Evolutionary conservation across 1,284 basidiomycete species (phyloP).

Genomic region (Chondrostereum purpureum): DNA sequence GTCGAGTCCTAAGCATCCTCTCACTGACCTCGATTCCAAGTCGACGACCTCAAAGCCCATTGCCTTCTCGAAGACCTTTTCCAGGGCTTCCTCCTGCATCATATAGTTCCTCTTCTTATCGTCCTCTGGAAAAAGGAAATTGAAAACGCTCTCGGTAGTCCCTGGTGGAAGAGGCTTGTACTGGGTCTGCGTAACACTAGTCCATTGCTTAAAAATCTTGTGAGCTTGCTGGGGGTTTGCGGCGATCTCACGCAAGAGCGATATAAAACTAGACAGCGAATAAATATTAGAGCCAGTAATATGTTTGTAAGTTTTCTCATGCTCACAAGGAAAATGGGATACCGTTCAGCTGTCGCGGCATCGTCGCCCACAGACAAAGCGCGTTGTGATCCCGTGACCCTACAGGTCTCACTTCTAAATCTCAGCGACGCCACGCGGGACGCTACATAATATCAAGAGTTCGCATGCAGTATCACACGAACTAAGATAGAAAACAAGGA

Average conservation of each 20-base stretch:
- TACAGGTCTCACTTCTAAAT: too few relatives aligned
- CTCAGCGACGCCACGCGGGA: too few relatives aligned
- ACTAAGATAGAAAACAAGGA: too few relatives aligned
- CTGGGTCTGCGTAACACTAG: conserved; percentile 30
- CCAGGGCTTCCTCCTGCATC: conserved; percentile 68
- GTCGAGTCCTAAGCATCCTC: conserved; percentile 64
- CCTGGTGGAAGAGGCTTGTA: conserved; percentile 41
- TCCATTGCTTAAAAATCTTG: conserved; percentile 41
- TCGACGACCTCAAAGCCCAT: conserved; percentile 40
- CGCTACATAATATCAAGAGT: too few relatives aligned
- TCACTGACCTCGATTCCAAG: conserved; percentile 45
- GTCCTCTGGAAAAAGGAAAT: conserved; percentile 78
- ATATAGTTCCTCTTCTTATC: conserved; percentile 66
- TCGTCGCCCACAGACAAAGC: background rate
- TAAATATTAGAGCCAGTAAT: too few relatives aligned
- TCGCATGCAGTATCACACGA: too few relatives aligned
- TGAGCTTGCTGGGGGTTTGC: conserved; percentile 21
- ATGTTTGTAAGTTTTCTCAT: too few relatives aligned
- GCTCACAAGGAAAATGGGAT: too few relatives aligned
- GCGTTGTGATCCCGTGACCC: too few relatives aligned
- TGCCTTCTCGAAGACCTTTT: conserved; percentile 42
- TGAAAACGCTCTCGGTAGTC: conserved; percentile 52
- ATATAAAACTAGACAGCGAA: conserved; percentile 46
- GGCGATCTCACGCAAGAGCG: conserved; percentile 39
- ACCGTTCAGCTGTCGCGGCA: too few relatives aligned